Evolutionary conservation across 306 rosid species (phyloP), one percentile per base, ranked within the genome.

Genomic region (Ammopiptanthus mongolicus): DNA sequence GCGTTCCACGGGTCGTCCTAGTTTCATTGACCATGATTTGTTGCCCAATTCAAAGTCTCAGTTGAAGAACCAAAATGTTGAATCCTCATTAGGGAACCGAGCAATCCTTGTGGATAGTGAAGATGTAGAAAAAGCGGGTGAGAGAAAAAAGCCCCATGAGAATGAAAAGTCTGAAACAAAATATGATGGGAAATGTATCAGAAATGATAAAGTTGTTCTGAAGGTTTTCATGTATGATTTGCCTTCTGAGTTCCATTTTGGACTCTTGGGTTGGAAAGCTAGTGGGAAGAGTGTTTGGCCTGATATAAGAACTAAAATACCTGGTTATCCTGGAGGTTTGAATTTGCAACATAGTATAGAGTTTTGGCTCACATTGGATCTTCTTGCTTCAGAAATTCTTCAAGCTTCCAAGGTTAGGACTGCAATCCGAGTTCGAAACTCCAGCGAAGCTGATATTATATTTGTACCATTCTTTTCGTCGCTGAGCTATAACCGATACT

Each of bases 401-500:
- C 31, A 77, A 0, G 68, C 90, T 8, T 78, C 85, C 18, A 88
- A 78, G 70, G 85, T 78, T 3, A 71, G 18, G 8, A 60, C 87
- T 28, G 93, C 85, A 17, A 74, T 78, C 8, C 80, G 93, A 61
- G 97, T 91, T 60, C 77, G 4, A 53, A 86, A 91, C 72, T 78
- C 82, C 0, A 89, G 90, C 23, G 91, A 91, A 73, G 93, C 97
- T 15, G 97, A 91, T 53, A 79, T 91, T 1, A 63, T 91, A 21
- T 91, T 81, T 50, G 95, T 91, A 3, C 96, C 96, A 2, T 89
- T 89, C 87, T 91, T 91, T 81, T 91, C 97, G 17, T 91, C 97
- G 6, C 59, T 91, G 12, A 75, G 96, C 65, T 89, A 86, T 65
- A 91, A 89, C 71, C 81, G 91, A 5, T 74, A 69, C 67, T 80